Evolutionary conservation across 2,329 filamentous ascomycete species (phyloP), one percentile per base, ranked within the genome.

Genomic region (Ilyonectria sp.): DNA sequence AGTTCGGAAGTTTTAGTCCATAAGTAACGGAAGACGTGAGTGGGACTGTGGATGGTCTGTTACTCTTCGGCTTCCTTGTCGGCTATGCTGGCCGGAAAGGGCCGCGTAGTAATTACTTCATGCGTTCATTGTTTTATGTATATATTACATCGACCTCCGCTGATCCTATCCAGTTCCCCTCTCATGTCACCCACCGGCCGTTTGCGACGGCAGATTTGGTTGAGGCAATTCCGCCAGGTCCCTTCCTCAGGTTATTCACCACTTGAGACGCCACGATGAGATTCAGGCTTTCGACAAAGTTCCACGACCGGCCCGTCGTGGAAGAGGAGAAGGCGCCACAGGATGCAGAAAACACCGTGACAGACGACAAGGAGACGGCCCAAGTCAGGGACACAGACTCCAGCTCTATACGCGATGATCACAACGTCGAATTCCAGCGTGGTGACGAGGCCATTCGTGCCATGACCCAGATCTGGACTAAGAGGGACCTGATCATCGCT

Each of bases 401-500:
- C 2, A 47, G 19, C 23, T n/a, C 19, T 4, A 43, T 53, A 21
- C 40, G 52, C 46, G 59, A 67, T 19, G 57, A 44, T 3, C 44
- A 44, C 15, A 10, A 44, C 8, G 31, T 59, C 29, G 58, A 67
- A 23, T 63, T 63, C 63, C 63, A 65, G 52, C 57, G 35, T 21
- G 63, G 63, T 61, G 63, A 61, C 50, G 37, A 60, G 52, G 63
- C 57, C 52, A 60, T 60, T 15, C 57, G 63, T 10, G 63, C 63
- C 56, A 56, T 65, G 63, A 65, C 63, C 37, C 63, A 61, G 57
- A 46, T 65, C 33, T 65, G 63, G 63, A 50, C 29, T 6, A 46
- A 52, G 21, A 50, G 23, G 31, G 49, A 65, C 13, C 26, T 65
- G 43, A 55, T 61, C 26, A 23, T 60, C 4, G 63, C 43, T 21